A percentile compares a stretch with the other conserved stretches of the same genome.
phyloP scores from a whole-genome alignment of 306 rosid species.

The Begonia masoniana region DNA sequence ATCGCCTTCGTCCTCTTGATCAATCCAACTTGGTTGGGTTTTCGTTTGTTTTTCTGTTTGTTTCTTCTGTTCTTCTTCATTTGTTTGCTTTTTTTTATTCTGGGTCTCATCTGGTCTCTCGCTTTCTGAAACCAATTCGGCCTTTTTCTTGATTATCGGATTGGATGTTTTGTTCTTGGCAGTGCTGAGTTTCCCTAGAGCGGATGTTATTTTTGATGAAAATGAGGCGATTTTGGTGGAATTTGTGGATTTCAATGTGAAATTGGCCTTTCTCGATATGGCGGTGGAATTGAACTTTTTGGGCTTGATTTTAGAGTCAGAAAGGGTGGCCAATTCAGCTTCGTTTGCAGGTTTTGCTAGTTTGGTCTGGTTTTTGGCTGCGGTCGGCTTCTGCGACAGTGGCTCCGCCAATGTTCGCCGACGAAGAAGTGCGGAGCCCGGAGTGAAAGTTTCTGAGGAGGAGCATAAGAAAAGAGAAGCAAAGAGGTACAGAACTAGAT shows the following conservation, averaged over 20 bases:
- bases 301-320: slow-evolving; percentile 16
- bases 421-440: slow-evolving; percentile 10
- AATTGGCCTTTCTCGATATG: slow-evolving; percentile 39
- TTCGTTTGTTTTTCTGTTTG: slow-evolving; percentile 18
- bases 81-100: slow-evolving; percentile 3
- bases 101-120: not conserved
- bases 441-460: slow-evolving; percentile 26
- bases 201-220: slow-evolving; percentile 34
- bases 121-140: slow-evolving; percentile 10
- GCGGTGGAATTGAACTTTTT: slow-evolving; percentile 47
- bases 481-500: not conserved
- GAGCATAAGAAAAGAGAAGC: slow-evolving; percentile 20
- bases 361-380: slow-evolving; percentile 47
- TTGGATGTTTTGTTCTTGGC: slow-evolving; percentile 56
- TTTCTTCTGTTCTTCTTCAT: slow-evolving; percentile 16
- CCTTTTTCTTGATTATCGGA: slow-evolving; percentile 21
- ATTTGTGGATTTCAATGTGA: slow-evolving; percentile 16
- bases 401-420: slow-evolving; percentile 29
- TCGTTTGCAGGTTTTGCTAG: slow-evolving; percentile 11
- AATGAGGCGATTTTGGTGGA: not conserved
- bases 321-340: not conserved
- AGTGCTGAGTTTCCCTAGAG: slow-evolving; percentile 28
- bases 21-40: slow-evolving; percentile 32
- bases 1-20: slow-evolving; percentile 38
- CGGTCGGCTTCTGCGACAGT: slow-evolving; percentile 8